Evolutionary conservation across 768 basidiomycete genomes (phyloP).

Genomic region (Chalciporus chontae): DNA sequence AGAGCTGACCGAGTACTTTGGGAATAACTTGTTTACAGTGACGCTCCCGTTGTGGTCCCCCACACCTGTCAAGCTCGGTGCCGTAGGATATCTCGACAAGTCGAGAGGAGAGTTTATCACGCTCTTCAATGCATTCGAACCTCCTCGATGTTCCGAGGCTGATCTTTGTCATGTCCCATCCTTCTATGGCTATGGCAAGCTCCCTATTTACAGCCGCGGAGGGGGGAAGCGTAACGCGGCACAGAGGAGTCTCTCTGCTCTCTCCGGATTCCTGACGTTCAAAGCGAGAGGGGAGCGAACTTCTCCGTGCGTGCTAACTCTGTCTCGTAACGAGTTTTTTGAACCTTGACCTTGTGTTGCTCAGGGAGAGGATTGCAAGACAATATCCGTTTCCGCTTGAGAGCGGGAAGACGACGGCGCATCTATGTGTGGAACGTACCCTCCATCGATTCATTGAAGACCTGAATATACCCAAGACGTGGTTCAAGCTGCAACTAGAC

Average conservation of each 20-base stretch:
- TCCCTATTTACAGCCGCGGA: slow-evolving; percentile 39
- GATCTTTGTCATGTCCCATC: slow-evolving; percentile 49
- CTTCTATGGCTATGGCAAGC: slow-evolving; percentile 61
- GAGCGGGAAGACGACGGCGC: slow-evolving; percentile 62
- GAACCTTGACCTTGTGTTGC: neutral
- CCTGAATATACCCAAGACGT: slow-evolving; percentile 60
- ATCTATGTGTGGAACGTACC: slow-evolving; percentile 66
- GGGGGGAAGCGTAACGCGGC: slow-evolving; percentile 57
- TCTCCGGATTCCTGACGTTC: slow-evolving; percentile 49
- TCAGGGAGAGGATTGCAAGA: slow-evolving; percentile 44
- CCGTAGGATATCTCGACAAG: slow-evolving; percentile 72
- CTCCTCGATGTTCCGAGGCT: slow-evolving; percentile 42
- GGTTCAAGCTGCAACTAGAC: slow-evolving; percentile 71
- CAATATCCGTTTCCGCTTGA: slow-evolving; percentile 60
- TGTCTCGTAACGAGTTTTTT: neutral
- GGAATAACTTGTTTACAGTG: slow-evolving; percentile 34
- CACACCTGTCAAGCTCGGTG: slow-evolving; percentile 56
- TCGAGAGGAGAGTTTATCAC: slow-evolving; percentile 67
- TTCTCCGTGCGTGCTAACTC: slow-evolving; percentile 36
- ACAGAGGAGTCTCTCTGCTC: slow-evolving; percentile 52
- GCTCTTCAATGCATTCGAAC: slow-evolving; percentile 66
- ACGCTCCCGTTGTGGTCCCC: slow-evolving; percentile 73
- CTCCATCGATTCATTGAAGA: slow-evolving; percentile 65
- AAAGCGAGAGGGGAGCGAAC: slow-evolving; percentile 32
- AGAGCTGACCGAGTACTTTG: neutral